These are phyloP conservation scores for Aspergillus transmontanensis DNA, from an alignment of 2,329 filamentous ascomycete genomes.

Conservation along the genomic window DNA sequence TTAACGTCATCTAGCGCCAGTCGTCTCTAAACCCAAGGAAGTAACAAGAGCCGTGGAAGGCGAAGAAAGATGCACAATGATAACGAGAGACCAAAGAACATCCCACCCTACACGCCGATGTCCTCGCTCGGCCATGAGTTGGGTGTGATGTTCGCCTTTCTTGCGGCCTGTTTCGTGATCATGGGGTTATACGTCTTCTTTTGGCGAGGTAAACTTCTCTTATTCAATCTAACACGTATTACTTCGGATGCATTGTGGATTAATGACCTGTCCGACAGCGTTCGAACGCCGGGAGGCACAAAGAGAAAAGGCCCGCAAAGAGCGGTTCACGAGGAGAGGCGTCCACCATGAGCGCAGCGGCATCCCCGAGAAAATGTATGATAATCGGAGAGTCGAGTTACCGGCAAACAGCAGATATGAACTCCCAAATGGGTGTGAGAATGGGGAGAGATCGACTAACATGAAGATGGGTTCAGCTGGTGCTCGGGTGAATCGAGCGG, in stretches of 20 bases:
- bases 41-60: neutral
- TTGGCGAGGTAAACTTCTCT: constrained; percentile 34
- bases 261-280: constrained; percentile 6
- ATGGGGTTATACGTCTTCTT: constrained; percentile 37
- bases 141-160: constrained; percentile 44
- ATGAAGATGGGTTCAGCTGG: neutral
- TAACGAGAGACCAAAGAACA: constrained; percentile 7
- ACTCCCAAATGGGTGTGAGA: neutral
- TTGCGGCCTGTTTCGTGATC: constrained; percentile 34
- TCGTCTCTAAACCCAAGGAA: neutral
- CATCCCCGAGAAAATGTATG: constrained; percentile 31
- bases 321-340: constrained; percentile 14
- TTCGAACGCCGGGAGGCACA: constrained; percentile 36
- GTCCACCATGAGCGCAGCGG: constrained; percentile 25
- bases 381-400: constrained; percentile 20
- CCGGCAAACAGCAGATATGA: constrained; percentile 14
- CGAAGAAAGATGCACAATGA: neutral
- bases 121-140: constrained; percentile 39
- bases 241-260: neutral
- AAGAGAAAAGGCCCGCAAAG: constrained; percentile 11
- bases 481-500: neutral
- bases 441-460: neutral
- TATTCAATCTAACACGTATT: neutral
- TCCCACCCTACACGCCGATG: constrained; percentile 33
- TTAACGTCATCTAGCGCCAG: neutral